Evolutionary conservation across 768 basidiomycete genomes (phyloP).

Genomic region (Xerocomellus amylosporus): DNA sequence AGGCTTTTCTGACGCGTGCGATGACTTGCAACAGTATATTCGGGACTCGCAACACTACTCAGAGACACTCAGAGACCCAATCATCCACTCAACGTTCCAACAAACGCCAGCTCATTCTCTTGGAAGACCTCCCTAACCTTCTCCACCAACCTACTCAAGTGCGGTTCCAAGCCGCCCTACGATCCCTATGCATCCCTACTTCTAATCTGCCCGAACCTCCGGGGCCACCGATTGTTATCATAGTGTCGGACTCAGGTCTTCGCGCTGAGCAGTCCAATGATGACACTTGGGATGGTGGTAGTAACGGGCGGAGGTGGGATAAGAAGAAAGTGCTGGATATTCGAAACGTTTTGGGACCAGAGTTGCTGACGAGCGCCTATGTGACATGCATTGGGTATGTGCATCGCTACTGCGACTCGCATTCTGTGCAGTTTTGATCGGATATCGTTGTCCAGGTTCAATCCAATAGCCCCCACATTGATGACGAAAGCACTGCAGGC

Average conservation of each 20-base stretch:
- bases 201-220: conserved; percentile 20
- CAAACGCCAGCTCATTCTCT: conserved; percentile 63
- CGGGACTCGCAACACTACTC: conserved; percentile 7
- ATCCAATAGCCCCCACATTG: conserved; percentile 86
- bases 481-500: conserved; percentile 74
- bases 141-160: conserved; percentile 65
- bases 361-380: conserved; percentile 66
- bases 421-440: neutral
- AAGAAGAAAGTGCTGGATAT: conserved; percentile 61
- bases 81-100: conserved; percentile 1
- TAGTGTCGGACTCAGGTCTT: conserved; percentile 80
- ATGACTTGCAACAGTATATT: conserved; percentile 58
- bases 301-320: conserved; percentile 42
- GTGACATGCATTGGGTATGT: conserved; percentile 79
- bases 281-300: conserved; percentile 46
- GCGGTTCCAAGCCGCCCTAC: conserved; percentile 70
- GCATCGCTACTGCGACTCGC: neutral
- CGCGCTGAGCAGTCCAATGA: conserved; percentile 60
- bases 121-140: conserved; percentile 92
- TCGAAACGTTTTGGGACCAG: conserved; percentile 66
- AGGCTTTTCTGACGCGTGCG: conserved; percentile 70
- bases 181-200: conserved; percentile 45
- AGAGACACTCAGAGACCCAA: conserved; percentile 2
- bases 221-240: conserved; percentile 67
- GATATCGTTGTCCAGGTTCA: conserved; percentile 57